Evolutionary conservation across 148 eudicot genomes (phyloP).

Genomic region (Heliosperma pusillum): DNA sequence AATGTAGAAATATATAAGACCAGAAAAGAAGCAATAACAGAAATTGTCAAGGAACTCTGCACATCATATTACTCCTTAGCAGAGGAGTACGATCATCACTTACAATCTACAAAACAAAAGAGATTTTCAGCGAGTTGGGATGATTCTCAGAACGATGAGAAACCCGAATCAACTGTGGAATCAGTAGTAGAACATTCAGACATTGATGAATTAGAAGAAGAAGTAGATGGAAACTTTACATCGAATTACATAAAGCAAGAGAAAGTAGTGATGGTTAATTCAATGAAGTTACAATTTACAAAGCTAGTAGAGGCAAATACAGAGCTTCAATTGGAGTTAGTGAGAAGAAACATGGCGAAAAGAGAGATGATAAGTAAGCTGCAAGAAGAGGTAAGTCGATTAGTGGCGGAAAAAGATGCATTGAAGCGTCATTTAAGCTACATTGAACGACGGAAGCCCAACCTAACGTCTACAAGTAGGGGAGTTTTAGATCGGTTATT

Average conservation of each 20-base stretch:
- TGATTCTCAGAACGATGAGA: conserved; percentile 11
- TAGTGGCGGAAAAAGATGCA: conserved; percentile 22
- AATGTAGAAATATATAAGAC: conserved; percentile 7
- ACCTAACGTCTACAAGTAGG: conserved; percentile 8
- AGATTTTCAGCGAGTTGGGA: conserved; percentile 4
- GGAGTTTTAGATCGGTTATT: conserved; percentile 25
- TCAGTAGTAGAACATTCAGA: conserved; percentile 26
- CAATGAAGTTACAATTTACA: conserved; percentile 12
- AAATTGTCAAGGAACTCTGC: conserved; percentile 21
- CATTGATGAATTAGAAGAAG: conserved; percentile 5
- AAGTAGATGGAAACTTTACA: background rate
- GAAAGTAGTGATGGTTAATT: background rate
- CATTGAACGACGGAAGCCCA: conserved; percentile 8
- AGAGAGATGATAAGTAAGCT: conserved; percentile 29
- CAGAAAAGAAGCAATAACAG: conserved; percentile 14
- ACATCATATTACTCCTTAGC: conserved; percentile 23
- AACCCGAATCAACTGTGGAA: conserved; percentile 16
- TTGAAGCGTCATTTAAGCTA: conserved; percentile 23
- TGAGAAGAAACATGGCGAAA: conserved; percentile 30
- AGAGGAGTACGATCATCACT: conserved; percentile 18
- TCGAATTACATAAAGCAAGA: conserved; percentile 1
- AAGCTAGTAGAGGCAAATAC: conserved; percentile 29
- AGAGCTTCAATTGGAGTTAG: conserved; percentile 28
- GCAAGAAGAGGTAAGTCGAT: conserved; percentile 20
- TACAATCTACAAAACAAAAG: conserved; percentile 10